phyloP scores from a whole-genome alignment of 1,139 yeast species.

The Lodderomyces orthopsilosis region DNA sequence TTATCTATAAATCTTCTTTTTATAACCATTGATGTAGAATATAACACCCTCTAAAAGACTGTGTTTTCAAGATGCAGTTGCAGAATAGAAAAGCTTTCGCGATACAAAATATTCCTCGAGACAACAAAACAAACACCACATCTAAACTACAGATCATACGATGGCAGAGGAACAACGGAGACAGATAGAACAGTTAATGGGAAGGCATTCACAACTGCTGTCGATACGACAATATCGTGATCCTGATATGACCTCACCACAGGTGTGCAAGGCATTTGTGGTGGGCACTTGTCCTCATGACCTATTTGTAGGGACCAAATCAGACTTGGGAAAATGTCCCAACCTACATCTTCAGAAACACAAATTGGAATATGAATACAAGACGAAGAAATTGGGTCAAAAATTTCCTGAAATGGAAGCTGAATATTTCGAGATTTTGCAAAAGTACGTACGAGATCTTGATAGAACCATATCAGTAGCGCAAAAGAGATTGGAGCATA shows the following conservation, averaged over 20 bases:
- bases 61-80: no score
- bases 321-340: slow-evolving; percentile 80
- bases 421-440: slow-evolving; percentile 60
- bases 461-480: slow-evolving; percentile 66
- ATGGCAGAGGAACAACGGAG: slow-evolving; percentile 70
- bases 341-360: slow-evolving; percentile 73
- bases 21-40: no score
- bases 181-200: slow-evolving; percentile 81
- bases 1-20: neutral
- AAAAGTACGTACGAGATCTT: slow-evolving; percentile 60
- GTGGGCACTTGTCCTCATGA: slow-evolving; percentile 92
- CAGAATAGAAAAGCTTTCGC: neutral
- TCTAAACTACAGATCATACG: neutral
- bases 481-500: slow-evolving; percentile 65
- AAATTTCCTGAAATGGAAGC: slow-evolving; percentile 66
- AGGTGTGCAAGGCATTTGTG: slow-evolving; percentile 75
- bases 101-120: neutral
- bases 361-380: slow-evolving; percentile 66
- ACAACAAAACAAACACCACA: neutral
- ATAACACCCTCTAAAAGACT: no score
- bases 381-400: slow-evolving; percentile 51
- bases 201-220: slow-evolving; percentile 43
- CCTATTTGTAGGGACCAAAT: slow-evolving; percentile 77
- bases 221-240: slow-evolving; percentile 30
- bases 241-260: slow-evolving; percentile 58